Conservation (phyloP, 257 asterid genomes). For the Solanum okadae region DNA sequence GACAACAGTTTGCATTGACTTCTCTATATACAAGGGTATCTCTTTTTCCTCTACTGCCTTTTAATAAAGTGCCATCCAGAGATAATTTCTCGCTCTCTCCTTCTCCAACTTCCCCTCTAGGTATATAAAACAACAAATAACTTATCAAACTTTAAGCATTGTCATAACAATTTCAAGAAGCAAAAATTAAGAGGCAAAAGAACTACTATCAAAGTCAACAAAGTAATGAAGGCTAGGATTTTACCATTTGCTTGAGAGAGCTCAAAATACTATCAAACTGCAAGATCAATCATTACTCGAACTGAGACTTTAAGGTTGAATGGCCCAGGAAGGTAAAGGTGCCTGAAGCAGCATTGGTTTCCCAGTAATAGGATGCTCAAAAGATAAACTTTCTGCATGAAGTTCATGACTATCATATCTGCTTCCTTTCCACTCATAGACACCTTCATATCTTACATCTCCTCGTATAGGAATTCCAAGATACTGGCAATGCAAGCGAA, state of each 20-base stretch:
- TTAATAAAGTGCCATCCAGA: background rate
- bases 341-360: constrained; percentile 49
- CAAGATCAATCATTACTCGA: background rate
- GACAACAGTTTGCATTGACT: background rate
- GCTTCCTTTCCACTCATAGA: constrained; percentile 62
- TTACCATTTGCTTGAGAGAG: background rate
- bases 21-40: background rate
- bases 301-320: constrained; percentile 8
- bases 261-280: background rate
- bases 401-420: constrained; percentile 68
- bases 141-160: background rate
- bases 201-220: background rate
- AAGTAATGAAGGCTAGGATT: background rate
- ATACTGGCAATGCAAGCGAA: constrained; percentile 87
- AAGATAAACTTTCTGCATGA: constrained; percentile 86
- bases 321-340: constrained; percentile 73
- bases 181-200: background rate
- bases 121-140: background rate
- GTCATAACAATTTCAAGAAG: background rate
- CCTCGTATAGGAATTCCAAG: constrained; percentile 84
- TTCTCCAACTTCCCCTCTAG: background rate
- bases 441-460: constrained; percentile 90
- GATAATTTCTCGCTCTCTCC: background rate
- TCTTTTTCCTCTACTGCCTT: background rate
- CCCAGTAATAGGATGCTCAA: constrained; percentile 76